Percentiles rank a stretch among this genome's conserved stretches.
These are phyloP conservation scores for Coemansia umbellata DNA, from an alignment of 192 early-diverging fungal species.

Conservation along the genomic window DNA sequence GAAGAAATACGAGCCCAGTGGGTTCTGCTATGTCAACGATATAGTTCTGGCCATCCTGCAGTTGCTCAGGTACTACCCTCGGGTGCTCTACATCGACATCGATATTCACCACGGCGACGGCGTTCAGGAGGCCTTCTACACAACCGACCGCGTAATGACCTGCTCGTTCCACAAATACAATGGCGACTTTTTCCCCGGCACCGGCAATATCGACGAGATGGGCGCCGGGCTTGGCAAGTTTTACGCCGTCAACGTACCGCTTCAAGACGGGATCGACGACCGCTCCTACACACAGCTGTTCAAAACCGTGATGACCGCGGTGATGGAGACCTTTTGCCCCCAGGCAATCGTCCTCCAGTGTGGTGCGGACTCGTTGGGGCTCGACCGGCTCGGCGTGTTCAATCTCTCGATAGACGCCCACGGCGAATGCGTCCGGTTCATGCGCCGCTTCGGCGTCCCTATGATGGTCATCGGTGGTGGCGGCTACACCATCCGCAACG, in stretches of 20 bases:
- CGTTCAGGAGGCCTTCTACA: slow-evolving; percentile 92
- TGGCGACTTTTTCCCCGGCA: slow-evolving; percentile 94
- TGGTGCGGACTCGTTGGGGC: slow-evolving; percentile 93
- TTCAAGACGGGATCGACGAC: slow-evolving; percentile 95
- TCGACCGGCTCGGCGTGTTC: slow-evolving; percentile 93
- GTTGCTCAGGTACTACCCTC: slow-evolving; percentile 67
- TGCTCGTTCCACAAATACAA: slow-evolving; percentile 94
- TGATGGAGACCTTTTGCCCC: slow-evolving; percentile 92
- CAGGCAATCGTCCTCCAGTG: slow-evolving; percentile 93
- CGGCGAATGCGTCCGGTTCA: slow-evolving; percentile 85
- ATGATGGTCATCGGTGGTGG: slow-evolving; percentile 93
- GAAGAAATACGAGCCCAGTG: slow-evolving; percentile 81
- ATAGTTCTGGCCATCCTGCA: slow-evolving; percentile 83
- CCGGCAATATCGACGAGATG: slow-evolving; percentile 85
- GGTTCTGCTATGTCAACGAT: slow-evolving; percentile 95
- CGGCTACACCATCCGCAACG: slow-evolving; percentile 98
- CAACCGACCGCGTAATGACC: slow-evolving; percentile 92
- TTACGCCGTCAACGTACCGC: slow-evolving; percentile 91
- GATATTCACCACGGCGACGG: slow-evolving; percentile 95
- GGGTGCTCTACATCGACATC: slow-evolving; percentile 93
- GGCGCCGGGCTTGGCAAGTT: slow-evolving; percentile 85
- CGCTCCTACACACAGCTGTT: slow-evolving; percentile 65
- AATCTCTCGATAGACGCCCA: slow-evolving; percentile 91
- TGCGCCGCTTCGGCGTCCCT: slow-evolving; percentile 89
- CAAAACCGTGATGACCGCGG: slow-evolving; percentile 80